Percentiles rank a stretch among this genome's conserved stretches.
These are phyloP conservation scores for Heimioporus sp. DNA, from an alignment of 768 basidiomycete species.

Conservation along the genomic window DNA sequence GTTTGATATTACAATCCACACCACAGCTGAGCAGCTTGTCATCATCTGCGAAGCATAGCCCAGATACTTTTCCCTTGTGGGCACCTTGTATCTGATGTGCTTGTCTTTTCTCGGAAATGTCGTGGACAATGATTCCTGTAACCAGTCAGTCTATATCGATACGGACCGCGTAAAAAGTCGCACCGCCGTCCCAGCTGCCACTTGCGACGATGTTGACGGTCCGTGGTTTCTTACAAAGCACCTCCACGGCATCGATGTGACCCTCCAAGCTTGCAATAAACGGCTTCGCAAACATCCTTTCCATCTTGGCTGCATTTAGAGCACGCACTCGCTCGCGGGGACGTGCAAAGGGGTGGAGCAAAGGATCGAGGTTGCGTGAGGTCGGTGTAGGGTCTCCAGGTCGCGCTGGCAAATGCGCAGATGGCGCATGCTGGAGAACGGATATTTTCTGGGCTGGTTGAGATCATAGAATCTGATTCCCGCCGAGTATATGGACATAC, in stretches of 20 bases:
- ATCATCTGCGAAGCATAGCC: conserved; percentile 68
- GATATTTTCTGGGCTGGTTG: conserved; percentile 65
- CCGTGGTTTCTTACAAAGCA: conserved; percentile 68
- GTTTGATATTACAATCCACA: conserved; percentile 76
- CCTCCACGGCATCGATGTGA: conserved; percentile 93
- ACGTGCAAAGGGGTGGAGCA: conserved; percentile 93
- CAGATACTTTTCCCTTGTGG: conserved; percentile 85
- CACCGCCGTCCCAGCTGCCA: conserved; percentile 95
- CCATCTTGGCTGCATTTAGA: conserved; percentile 94
- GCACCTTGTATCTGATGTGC: conserved; percentile 60
- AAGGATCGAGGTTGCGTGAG: conserved; percentile 88
- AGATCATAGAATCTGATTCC: conserved; percentile 1
- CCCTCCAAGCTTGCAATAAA: conserved; percentile 90
- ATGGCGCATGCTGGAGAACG: conserved; percentile 81
- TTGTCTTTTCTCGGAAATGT: conserved; percentile 58
- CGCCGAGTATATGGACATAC: conserved; percentile 3
- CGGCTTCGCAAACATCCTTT: conserved; percentile 96
- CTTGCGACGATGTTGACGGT: conserved; percentile 80
- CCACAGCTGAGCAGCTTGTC: conserved; percentile 75
- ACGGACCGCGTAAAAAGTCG: conserved; percentile 27
- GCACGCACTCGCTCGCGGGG: conserved; percentile 93
- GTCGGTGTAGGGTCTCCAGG: conserved; percentile 85
- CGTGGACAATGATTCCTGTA: conserved; percentile 83
- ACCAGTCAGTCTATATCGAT: neutral
- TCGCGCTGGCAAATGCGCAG: conserved; percentile 67